phyloP scores from a whole-genome alignment of 2,329 filamentous ascomycete species.

The Zasmidium angulare region DNA sequence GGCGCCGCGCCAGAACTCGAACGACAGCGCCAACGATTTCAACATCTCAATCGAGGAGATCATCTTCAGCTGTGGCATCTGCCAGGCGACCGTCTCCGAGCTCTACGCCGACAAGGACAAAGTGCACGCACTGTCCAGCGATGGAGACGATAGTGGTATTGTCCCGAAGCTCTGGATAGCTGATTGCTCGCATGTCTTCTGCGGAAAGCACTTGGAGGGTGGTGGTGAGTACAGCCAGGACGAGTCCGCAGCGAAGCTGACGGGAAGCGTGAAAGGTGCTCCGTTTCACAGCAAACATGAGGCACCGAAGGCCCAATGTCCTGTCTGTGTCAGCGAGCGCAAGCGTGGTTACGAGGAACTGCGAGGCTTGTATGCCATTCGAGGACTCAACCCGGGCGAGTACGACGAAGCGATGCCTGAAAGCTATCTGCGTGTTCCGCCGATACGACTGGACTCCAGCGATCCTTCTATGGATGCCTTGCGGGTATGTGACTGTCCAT shows the following conservation, averaged over 20 bases:
- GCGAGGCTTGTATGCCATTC: constrained; percentile 46
- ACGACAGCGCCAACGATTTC: background rate
- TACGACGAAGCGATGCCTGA: constrained; percentile 46
- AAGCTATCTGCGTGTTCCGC: constrained; percentile 46
- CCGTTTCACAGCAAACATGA: constrained; percentile 46
- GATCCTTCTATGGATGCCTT: constrained; percentile 43
- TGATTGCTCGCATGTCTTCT: constrained; percentile 51
- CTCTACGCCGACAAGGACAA: constrained; percentile 42
- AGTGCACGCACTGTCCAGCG: constrained; percentile 36
- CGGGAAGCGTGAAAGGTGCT: constrained; percentile 35
- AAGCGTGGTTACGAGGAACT: constrained; percentile 33
- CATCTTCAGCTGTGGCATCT: constrained; percentile 51
- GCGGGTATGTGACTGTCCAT: constrained; percentile 35
- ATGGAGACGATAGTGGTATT: constrained; percentile 35
- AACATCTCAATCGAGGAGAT: constrained; percentile 36
- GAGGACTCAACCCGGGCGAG: constrained; percentile 43
- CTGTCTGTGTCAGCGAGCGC: constrained; percentile 40
- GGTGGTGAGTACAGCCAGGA: constrained; percentile 41
- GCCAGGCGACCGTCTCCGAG: constrained; percentile 47
- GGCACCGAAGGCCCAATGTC: constrained; percentile 46
- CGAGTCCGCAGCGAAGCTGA: background rate
- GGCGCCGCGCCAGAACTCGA: constrained; percentile 11
- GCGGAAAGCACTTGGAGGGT: constrained; percentile 48
- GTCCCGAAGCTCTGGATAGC: constrained; percentile 50
- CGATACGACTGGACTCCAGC: constrained; percentile 39